Conservation (phyloP, 805 yeast genomes). For the Ogataea zsoltii region DNA sequence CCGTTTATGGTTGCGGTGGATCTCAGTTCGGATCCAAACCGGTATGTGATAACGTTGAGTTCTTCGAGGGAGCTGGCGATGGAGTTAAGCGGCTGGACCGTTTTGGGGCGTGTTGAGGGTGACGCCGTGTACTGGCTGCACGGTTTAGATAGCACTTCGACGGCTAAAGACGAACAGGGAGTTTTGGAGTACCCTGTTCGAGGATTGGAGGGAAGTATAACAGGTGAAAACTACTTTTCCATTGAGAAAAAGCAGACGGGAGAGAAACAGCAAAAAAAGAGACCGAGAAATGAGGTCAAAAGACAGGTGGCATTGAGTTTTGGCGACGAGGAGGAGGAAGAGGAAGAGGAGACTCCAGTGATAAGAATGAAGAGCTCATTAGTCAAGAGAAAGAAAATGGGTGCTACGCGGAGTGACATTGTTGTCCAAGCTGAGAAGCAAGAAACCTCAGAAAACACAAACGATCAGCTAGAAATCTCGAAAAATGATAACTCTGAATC, state of each 20-base stretch:
- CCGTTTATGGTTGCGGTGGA: constrained; percentile 18
- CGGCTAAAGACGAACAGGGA: constrained; percentile 10
- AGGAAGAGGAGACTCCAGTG: constrained; percentile 36
- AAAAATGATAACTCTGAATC: too few relatives aligned
- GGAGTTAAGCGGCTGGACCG: constrained; percentile 18
- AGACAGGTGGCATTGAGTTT: constrained; percentile 14
- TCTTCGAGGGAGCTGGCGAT: constrained; percentile 4
- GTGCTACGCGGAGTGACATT: constrained; percentile 2
- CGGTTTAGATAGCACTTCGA: constrained; percentile 7
- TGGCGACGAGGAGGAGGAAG: constrained; percentile 16
- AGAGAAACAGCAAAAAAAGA: not conserved
- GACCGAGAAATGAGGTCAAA: not conserved
- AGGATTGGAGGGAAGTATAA: constrained; percentile 8
- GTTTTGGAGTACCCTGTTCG: constrained; percentile 13
- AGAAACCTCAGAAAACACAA: too few relatives aligned
- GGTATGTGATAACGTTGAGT: constrained; percentile 13
- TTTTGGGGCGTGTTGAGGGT: constrained; percentile 17
- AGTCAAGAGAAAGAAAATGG: constrained; percentile 41
- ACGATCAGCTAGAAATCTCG: too few relatives aligned
- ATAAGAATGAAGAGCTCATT: constrained; percentile 37
- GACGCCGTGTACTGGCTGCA: constrained; percentile 17
- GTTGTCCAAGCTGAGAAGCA: not conserved
- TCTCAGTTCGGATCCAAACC: not conserved
- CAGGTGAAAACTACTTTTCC: constrained; percentile 8
- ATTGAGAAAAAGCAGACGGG: not conserved